phyloP scores from a whole-genome alignment of 2,329 filamentous ascomycete genomes.

The Phyllosticta ampelicida region DNA sequence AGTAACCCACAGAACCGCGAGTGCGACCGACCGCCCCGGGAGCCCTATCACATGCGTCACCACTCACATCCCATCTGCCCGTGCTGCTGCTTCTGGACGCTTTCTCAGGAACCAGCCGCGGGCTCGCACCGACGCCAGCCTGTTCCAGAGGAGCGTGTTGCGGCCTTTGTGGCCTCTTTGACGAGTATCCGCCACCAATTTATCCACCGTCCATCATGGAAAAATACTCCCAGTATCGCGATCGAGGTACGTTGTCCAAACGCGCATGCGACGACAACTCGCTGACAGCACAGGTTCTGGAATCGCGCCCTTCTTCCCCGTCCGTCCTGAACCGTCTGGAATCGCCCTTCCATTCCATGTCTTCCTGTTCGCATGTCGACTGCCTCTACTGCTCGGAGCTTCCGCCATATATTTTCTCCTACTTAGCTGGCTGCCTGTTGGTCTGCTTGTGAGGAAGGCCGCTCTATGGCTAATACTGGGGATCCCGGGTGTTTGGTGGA shows the following conservation, averaged over 20 bases:
- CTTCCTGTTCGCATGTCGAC: slow-evolving; percentile 67
- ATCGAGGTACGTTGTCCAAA: slow-evolving; percentile 53
- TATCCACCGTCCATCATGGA: slow-evolving; percentile 52
- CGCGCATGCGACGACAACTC: neutral
- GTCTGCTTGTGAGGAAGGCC: slow-evolving; percentile 62
- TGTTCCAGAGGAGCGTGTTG: slow-evolving; percentile 7
- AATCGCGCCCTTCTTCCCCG: slow-evolving; percentile 89
- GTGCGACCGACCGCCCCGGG: too few species aligned
- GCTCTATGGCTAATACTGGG: slow-evolving; percentile 79
- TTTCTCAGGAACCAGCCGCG: neutral
- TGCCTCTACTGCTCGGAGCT: slow-evolving; percentile 64
- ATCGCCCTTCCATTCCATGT: slow-evolving; percentile 54
- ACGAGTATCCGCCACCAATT: neutral
- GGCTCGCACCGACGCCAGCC: slow-evolving; percentile 1
- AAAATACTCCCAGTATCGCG: slow-evolving; percentile 87
- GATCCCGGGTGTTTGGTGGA: slow-evolving; percentile 93
- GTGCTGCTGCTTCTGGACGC: too few species aligned
- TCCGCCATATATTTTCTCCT: slow-evolving; percentile 64
- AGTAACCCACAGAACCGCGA: neutral
- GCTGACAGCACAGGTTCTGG: slow-evolving; percentile 60
- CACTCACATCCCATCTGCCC: neutral
- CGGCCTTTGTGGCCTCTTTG: neutral
- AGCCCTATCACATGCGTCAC: slow-evolving; percentile 7
- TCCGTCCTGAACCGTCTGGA: slow-evolving; percentile 54
- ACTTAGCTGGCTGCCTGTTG: slow-evolving; percentile 70